Evolutionary conservation across 306 rosid genomes (phyloP), one percentile per base, ranked within the genome.

Genomic region (Delonix regia): DNA sequence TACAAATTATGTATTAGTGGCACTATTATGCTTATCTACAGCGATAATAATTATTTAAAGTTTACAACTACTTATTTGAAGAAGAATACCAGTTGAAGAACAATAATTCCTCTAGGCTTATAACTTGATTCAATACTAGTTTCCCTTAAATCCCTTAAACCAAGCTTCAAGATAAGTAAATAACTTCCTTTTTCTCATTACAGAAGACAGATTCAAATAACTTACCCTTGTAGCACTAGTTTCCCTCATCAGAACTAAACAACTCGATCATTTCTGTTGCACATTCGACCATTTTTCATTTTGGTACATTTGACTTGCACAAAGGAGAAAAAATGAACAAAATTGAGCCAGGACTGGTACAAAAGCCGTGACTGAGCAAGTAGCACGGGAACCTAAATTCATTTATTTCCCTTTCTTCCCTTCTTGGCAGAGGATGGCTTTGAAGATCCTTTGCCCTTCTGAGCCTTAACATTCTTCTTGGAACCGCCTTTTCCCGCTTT

Each of bases 381-480:
- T 57, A 44, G 79, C 57, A 28, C 24, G 45, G 51, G 71, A 75
- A 57, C 53, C 82, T 48, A 82, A 68, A 53, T 76, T 77, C 81
- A 84, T 38, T 75, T 82, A 64, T 63, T 60, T 21, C 86, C 84
- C 80, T 78, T 89, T 73, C 80, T 85, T 69, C 91, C 94, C 13
- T 76, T 77, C 73, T 80, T 81, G 0, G 80, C 86, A 44, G 97
- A 79, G 33, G 78, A 72, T 39, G 79, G 83, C 74, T 86, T 86
- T 9, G 89, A 79, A 33, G 88, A 78, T 42, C 85, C 97, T 78
- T 90, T 89, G 5, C 88, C 94, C 81, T 81, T 87, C 0, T 71
- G 81, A 65, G 48, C 78, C 85, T 89, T 89, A 4, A 60, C 85
- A 77, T 78, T 91, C 73, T 18, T 77, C 75, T 83, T 86, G 52